These are phyloP conservation scores for Catunica adiposa DNA, from an alignment of 2,329 filamentous ascomycete species.

Conservation along the genomic window DNA sequence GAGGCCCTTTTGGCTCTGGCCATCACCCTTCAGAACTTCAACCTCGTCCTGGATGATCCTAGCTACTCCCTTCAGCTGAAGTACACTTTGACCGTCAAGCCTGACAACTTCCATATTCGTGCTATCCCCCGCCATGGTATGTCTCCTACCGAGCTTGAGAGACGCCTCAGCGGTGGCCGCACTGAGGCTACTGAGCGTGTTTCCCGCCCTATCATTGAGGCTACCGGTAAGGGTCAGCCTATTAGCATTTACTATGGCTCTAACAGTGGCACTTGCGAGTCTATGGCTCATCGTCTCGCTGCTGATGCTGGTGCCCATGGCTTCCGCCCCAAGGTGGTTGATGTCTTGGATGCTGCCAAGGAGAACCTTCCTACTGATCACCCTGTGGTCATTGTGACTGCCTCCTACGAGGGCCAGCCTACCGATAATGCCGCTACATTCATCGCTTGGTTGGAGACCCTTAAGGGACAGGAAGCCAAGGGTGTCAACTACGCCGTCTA, in stretches of 20 bases:
- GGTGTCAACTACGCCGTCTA: conserved; percentile 51
- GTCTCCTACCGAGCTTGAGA: conserved; percentile 30
- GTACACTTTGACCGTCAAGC: conserved; percentile 45
- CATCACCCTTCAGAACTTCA: conserved; percentile 54
- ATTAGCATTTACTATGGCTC: conserved; percentile 58
- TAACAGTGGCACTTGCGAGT: conserved; percentile 59
- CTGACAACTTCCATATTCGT: conserved; percentile 45
- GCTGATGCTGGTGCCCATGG: conserved; percentile 42
- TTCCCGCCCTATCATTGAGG: neutral
- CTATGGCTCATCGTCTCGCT: conserved; percentile 46
- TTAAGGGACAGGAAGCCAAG: conserved; percentile 34
- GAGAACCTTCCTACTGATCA: conserved; percentile 41
- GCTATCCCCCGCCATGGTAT: conserved; percentile 35
- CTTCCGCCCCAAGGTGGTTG: conserved; percentile 36
- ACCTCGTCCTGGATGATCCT: conserved; percentile 46
- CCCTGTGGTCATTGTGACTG: conserved; percentile 50
- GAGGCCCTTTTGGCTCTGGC: conserved; percentile 47
- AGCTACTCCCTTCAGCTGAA: conserved; percentile 39
- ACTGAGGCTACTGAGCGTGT: conserved; percentile 10
- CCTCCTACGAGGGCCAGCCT: conserved; percentile 59
- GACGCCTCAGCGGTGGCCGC: conserved; percentile 25
- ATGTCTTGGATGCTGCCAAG: conserved; percentile 44
- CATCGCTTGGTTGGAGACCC: conserved; percentile 44
- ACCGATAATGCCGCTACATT: conserved; percentile 57
- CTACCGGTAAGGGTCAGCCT: conserved; percentile 22